Base-by-base conservation (phyloP, 2,329 filamentous ascomycete species). In the Botrytis elliptica region DNA sequence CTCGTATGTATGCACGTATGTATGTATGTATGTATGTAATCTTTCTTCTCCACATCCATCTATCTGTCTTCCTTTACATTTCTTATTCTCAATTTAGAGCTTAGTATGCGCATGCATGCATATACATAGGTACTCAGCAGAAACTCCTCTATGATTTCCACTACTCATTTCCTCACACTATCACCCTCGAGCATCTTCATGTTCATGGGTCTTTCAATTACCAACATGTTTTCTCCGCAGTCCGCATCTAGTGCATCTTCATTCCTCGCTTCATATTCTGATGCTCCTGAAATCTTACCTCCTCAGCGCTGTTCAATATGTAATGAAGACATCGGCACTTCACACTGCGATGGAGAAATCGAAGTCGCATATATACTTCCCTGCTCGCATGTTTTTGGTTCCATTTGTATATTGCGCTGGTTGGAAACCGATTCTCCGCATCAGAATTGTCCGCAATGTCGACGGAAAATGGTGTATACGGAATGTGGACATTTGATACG, bases 311-410 rank as follows among this genome's bases (percentile, higher is more conserved):
- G 78, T 70, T 73, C 74, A 29, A 79, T 79, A 63, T 79, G 78
- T 73, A 72, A 75, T 46, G 73, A 76, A 42, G 36, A 57, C 3
- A 63, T 78, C 57, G 67, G 69, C 1, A 7, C 44, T 0, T 62
- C 72, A 1, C 63, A 75, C 2, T 10, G 22, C 12, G 77, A 79
- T 63, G 76, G 74, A 14, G 60, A 42, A 29, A 74, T 69, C 12
- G 79, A 80, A 71, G 67, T 20, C 8, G 71, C 74, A 8, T 70
- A 72, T 36, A 73, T 77, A 16, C 69, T 80, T 7, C 79, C 79
- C 1, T 80, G 79, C 38, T 73, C 73, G 4, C 79, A 80, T 52
- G 66, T 77, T 42, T 80, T 80, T 63, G 79, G 79, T 0, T 74
- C 67, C 20, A 55, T 75, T 33, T 80, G 79, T 52, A 79, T 80